phyloP scores from a whole-genome alignment of 768 basidiomycete species.

The Tylopilus felleus region DNA sequence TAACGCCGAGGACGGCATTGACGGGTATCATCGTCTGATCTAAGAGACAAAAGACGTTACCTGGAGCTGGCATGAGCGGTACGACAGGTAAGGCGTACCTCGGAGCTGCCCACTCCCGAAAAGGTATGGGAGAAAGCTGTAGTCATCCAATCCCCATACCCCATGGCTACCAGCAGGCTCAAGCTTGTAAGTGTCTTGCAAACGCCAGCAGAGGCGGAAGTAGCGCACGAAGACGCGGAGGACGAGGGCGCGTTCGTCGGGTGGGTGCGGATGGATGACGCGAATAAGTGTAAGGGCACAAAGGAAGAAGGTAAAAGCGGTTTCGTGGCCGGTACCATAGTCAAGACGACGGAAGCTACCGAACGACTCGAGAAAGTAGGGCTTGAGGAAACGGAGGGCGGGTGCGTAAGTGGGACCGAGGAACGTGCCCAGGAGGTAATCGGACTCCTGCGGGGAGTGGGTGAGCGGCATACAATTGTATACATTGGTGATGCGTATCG shows the following conservation, averaged over 20 bases:
- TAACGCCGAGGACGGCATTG: conserved; percentile 56
- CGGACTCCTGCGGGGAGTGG: conserved; percentile 43
- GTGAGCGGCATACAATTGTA: neutral
- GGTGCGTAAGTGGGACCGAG: conserved; percentile 43
- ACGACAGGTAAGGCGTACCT: conserved; percentile 42
- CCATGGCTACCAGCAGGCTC: conserved; percentile 98
- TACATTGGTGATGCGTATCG: neutral
- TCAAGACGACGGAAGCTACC: conserved; percentile 90
- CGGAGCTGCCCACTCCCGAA: conserved; percentile 89
- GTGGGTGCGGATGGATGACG: conserved; percentile 52
- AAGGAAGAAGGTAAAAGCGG: conserved; percentile 80
- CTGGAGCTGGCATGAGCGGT: neutral
- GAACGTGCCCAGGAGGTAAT: conserved; percentile 45
- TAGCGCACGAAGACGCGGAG: conserved; percentile 76
- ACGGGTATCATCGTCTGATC: conserved; percentile 66
- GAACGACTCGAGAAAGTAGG: conserved; percentile 80
- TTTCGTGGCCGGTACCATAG: conserved; percentile 96
- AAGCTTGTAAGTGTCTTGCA: conserved; percentile 86
- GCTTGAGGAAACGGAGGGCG: conserved; percentile 63
- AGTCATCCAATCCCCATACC: conserved; percentile 97
- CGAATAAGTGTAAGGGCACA: conserved; percentile 67
- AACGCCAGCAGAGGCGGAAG: conserved; percentile 72
- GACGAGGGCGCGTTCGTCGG: conserved; percentile 59
- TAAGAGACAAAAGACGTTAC: conserved; percentile 25
- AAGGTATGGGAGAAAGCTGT: conserved; percentile 81